Conservation (phyloP, 1,284 basidiomycete species). For the Phaffia rhodozyma region DNA sequence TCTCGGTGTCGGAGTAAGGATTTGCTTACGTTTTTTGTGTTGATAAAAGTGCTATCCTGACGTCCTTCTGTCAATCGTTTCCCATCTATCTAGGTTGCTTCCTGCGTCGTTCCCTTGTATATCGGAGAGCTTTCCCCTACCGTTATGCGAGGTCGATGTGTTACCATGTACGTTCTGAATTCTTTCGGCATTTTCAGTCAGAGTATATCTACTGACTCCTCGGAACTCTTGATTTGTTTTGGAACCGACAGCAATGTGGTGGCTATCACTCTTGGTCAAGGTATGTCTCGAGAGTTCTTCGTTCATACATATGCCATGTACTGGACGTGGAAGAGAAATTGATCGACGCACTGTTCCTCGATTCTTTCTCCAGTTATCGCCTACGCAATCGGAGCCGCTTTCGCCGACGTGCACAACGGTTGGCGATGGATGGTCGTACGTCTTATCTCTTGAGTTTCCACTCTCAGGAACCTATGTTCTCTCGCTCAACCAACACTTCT, state of each 20-base stretch:
- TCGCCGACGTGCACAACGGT: constrained; percentile 49
- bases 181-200: background rate
- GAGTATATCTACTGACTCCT: background rate
- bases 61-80: background rate
- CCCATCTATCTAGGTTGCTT: constrained; percentile 54
- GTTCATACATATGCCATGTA: background rate
- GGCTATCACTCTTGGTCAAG: constrained; percentile 47
- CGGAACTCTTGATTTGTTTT: background rate
- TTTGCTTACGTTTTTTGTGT: background rate
- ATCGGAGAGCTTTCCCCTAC: constrained; percentile 74
- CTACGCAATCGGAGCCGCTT: constrained; percentile 51
- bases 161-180: constrained; percentile 21
- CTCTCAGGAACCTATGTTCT: background rate
- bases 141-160: constrained; percentile 45
- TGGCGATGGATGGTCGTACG: constrained; percentile 67
- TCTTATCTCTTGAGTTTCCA: constrained; percentile 14
- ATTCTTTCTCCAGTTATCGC: background rate
- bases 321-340: background rate
- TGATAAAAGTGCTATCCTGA: background rate
- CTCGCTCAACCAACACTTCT: background rate
- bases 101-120: constrained; percentile 66
- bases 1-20: constrained; percentile 33
- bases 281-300: constrained; percentile 48
- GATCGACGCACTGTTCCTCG: background rate
- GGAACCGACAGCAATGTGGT: constrained; percentile 39